Evolutionary conservation across 208 protist species (phyloP), one percentile per base, ranked within the genome.

Genomic region (Trypanosomatidae sp.): DNA sequence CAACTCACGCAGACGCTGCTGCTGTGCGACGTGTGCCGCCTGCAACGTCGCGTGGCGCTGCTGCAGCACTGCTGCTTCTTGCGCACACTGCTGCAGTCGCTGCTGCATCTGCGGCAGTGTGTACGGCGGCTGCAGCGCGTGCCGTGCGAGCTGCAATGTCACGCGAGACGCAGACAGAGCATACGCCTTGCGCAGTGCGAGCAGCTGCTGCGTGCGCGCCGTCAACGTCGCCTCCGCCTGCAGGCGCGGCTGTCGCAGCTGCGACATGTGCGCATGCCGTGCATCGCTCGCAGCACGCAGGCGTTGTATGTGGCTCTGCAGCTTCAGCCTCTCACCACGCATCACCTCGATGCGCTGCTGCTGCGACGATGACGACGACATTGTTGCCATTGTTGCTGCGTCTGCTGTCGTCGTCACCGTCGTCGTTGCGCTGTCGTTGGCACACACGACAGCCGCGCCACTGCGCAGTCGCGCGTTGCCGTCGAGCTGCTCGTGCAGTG

Each of bases 271-370:
- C 1, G 15, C 24, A 15, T 48, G 23, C 20, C 43, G 32, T 2
- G 27, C 41, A 18, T 43, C 46, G 21, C 51, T 20, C 23, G 51
- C 41, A 10, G 42, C 53, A 13, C 48, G 48, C 21, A 61, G 61
- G 28, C 58, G 41, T 4, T 42, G 40, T 3, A 43, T 24, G 15
- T 47, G 48, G 4, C 55, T 49, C 11, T 46, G 28, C 18, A 71
- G 23, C 28, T 70, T 64, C 3, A 43, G 19, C 47, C 63, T 59
- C 47, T 80, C 71, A 13, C 45, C 48, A 1, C 47, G 64, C 10
- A 76, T 53, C 5, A 56, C 58, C 7, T 71, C 60, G 5, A 73
- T 48, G 2, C 51, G 58, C 30, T 43, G 59, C 4, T 43, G 43
- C 30, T 58, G 45, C 48, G n/a, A n/a, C n/a, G n/a, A n/a, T n/a